Evolutionary conservation across 73 alveolate species (phyloP).

Genomic region (Durusdinium trenchii): DNA sequence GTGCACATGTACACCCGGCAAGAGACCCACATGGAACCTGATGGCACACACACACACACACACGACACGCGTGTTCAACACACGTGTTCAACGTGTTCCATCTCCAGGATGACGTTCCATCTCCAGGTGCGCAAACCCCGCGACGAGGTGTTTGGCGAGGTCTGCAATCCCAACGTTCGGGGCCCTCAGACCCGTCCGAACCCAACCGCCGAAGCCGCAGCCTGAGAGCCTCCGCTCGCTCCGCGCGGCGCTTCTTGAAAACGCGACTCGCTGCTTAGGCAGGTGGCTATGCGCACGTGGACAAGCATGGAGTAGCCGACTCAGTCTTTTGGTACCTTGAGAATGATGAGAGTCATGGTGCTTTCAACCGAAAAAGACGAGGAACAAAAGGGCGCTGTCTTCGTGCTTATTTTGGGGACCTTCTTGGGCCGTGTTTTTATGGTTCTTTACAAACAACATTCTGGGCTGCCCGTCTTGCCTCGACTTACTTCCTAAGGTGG

Average conservation of each 20-base stretch:
- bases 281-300: slow-evolving; percentile 77
- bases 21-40: too few species aligned
- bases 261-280: slow-evolving; percentile 15
- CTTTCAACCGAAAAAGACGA: too few species aligned
- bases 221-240: background rate
- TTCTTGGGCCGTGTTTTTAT: background rate
- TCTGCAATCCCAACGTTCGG: slow-evolving; percentile 68
- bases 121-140: slow-evolving; percentile 49
- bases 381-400: too few species aligned
- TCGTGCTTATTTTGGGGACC: too few species aligned
- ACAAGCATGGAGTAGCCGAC: slow-evolving; percentile 73
- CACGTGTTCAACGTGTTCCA: background rate
- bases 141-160: slow-evolving; percentile 74
- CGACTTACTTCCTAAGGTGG: background rate
- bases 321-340: background rate
- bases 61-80: background rate
- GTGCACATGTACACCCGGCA: too few species aligned
- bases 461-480: too few species aligned
- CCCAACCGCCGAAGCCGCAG: background rate
- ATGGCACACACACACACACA: too few species aligned
- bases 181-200: background rate
- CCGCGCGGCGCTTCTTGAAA: background rate
- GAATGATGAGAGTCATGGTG: too few species aligned
- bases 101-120: background rate
- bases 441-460: background rate